A percentile compares a stretch with the other conserved stretches of the same genome.
Conservation (phyloP, 179 eudicot species). For the Patellifolia procumbens region DNA sequence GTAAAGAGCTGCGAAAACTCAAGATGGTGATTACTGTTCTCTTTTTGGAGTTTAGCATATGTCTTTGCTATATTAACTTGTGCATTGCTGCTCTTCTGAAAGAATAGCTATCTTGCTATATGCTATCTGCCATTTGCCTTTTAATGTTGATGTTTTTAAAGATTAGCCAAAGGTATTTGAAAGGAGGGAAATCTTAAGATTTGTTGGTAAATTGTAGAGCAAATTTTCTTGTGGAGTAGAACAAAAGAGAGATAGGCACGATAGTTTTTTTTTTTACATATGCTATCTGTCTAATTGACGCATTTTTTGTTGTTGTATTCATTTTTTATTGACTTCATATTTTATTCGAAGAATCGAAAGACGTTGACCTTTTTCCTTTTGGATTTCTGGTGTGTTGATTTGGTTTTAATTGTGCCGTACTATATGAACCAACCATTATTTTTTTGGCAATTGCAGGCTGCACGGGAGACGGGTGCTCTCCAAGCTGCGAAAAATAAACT, state of each 20-base stretch:
- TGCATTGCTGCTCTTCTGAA: not conserved
- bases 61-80: not conserved
- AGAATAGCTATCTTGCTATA: not conserved
- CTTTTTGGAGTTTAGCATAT: constrained; percentile 4
- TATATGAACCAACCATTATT: not conserved
- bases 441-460: constrained; percentile 55
- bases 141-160: not conserved
- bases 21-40: constrained; percentile 63
- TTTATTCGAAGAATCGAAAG: not conserved
- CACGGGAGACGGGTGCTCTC: constrained; percentile 96
- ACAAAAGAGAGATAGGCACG: too few species aligned
- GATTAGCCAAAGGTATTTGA: not conserved
- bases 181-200: not conserved
- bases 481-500: constrained; percentile 98
- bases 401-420: not conserved
- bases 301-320: not conserved
- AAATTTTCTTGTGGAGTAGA: not conserved
- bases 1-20: constrained; percentile 70
- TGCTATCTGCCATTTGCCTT: not conserved
- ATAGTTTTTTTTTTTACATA: too few species aligned
- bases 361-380: not conserved
- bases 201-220: not conserved
- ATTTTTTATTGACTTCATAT: not conserved
- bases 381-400: not conserved
- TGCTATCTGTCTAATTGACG: not conserved